phyloP scores from a whole-genome alignment of 768 basidiomycete genomes.

The Pisolithus tinctorius region DNA sequence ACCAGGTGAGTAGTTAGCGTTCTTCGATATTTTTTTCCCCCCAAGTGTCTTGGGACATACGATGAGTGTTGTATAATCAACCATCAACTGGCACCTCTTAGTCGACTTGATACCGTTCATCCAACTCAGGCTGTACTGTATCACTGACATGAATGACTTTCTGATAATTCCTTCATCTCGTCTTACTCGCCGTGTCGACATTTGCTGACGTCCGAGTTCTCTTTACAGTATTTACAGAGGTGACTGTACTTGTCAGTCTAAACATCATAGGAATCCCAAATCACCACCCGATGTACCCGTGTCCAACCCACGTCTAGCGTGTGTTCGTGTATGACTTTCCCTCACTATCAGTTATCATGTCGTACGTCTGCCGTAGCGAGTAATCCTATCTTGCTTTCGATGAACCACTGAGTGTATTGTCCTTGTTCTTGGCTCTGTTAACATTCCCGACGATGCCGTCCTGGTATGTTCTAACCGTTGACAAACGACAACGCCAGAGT shows the following conservation, averaged over 20 bases:
- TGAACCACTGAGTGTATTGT: no score
- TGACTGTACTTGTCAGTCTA: background rate
- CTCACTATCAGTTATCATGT: no score
- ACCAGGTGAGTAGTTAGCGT: conserved; percentile 10
- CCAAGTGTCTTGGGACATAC: conserved; percentile 23
- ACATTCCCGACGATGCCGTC: background rate
- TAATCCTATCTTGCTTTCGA: no score
- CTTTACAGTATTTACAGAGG: conserved; percentile 6
- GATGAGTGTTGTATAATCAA: conserved; percentile 81
- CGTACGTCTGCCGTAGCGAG: no score
- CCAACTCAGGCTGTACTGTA: conserved; percentile 33
- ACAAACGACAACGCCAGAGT: conserved; percentile 44
- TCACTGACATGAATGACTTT: conserved; percentile 76
- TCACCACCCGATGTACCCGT: no score
- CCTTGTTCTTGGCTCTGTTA: background rate
- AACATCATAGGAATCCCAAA: background rate
- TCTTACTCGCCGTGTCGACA: background rate
- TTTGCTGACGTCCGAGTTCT: conserved; percentile 12
- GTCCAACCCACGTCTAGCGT: no score
- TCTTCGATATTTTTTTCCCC: background rate
- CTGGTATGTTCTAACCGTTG: conserved; percentile 45
- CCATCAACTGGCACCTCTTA: conserved; percentile 84
- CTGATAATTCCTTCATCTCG: conserved; percentile 30
- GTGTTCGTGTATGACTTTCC: no score
- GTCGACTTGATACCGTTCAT: conserved; percentile 57